phyloP scores from a whole-genome alignment of 495 filamentous ascomycete species.

The Penicillium salamii region DNA sequence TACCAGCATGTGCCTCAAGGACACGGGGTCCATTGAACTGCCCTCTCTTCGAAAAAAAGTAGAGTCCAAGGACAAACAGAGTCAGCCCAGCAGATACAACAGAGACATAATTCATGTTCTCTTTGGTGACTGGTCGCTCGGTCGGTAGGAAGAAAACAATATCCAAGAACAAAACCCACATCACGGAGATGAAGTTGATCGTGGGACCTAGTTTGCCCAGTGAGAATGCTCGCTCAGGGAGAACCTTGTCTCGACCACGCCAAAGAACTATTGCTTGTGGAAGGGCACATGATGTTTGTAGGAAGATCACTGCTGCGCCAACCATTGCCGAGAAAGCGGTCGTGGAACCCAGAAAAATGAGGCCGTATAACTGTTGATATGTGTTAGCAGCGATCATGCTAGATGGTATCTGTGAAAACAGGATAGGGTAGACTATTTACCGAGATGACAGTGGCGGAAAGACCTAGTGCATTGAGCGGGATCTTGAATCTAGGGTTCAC shows the following conservation, averaged over 20 bases:
- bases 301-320: conserved; percentile 8
- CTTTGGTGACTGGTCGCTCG: conserved; percentile 2
- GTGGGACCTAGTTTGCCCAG: conserved; percentile 2
- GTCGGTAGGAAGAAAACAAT: conserved; percentile 10
- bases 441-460: conserved; percentile 3
- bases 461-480: conserved; percentile 4
- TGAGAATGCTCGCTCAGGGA: conserved; percentile 7
- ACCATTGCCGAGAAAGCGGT: conserved; percentile 14
- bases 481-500: conserved; percentile 4
- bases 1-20: not conserved
- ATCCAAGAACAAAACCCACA: conserved; percentile 8
- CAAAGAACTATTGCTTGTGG: conserved; percentile 10
- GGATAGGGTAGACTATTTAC: not conserved
- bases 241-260: conserved; percentile 6
- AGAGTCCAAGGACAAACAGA: not conserved
- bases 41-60: not conserved
- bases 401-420: no score
- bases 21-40: not conserved
- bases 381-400: not conserved
- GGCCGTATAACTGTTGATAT: not conserved
- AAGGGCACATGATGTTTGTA: conserved; percentile 11
- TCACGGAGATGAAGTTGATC: conserved; percentile 7
- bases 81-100: conserved; percentile 7
- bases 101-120: conserved; percentile 15
- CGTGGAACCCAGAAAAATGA: conserved; percentile 12